phyloP scores from a whole-genome alignment of 2,329 filamentous ascomycete species.

The Ceratocystis alfenasii region DNA sequence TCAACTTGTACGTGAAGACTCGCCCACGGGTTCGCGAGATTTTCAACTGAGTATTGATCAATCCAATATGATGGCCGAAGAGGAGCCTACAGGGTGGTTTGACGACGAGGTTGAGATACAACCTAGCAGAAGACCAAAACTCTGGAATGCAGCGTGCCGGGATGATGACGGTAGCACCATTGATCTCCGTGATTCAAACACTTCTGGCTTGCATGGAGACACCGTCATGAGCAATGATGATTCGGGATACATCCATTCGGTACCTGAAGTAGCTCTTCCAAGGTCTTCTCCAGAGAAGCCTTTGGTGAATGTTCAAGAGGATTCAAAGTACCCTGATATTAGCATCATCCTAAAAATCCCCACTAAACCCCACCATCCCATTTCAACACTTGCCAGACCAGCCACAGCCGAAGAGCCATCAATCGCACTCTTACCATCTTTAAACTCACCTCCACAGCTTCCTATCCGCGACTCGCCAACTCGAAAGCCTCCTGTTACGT shows the following conservation, averaged over 20 bases:
- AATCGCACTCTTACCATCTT: not conserved
- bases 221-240: not conserved
- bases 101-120: slow-evolving; percentile 7
- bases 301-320: not conserved
- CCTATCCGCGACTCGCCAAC: slow-evolving; percentile 18
- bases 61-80: slow-evolving; percentile 36
- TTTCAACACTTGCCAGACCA: not conserved
- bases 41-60: slow-evolving; percentile 49
- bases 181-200: slow-evolving; percentile 37
- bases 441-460: slow-evolving; percentile 11
- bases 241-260: not conserved
- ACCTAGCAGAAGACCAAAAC: slow-evolving; percentile 29
- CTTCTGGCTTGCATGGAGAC: not conserved
- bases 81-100: slow-evolving; percentile 10
- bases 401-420: not conserved
- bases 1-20: slow-evolving; percentile 63
- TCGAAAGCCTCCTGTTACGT: not conserved
- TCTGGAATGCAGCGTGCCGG: slow-evolving; percentile 63
- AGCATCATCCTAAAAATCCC: not conserved
- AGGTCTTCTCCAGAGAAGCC: not conserved
- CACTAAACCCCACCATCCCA: not conserved
- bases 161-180: slow-evolving; percentile 42
- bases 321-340: slow-evolving; percentile 16
- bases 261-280: not conserved
- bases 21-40: slow-evolving; percentile 51